phyloP scores from a whole-genome alignment of 768 basidiomycete species.

The Vararia minispora region DNA sequence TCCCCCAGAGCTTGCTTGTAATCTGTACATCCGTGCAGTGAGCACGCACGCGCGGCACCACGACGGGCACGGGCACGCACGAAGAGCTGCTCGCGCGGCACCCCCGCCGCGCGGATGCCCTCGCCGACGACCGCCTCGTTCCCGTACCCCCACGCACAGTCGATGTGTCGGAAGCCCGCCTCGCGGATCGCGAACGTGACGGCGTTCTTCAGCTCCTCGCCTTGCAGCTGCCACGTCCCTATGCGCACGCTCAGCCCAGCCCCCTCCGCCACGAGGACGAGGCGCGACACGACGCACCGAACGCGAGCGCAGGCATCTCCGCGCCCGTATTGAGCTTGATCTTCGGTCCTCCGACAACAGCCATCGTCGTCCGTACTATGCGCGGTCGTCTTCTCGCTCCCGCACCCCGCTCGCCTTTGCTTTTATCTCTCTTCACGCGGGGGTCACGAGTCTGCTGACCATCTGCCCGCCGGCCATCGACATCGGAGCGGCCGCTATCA shows the following conservation, averaged over 20 bases:
- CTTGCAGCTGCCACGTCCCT: constrained; percentile 78
- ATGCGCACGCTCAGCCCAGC: constrained; percentile 10
- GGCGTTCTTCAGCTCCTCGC: constrained; percentile 60
- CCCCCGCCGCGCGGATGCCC: constrained; percentile 66
- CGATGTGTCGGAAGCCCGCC: constrained; percentile 66
- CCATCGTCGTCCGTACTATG: too few species aligned
- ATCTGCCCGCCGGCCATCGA: too few species aligned
- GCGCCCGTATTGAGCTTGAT: constrained; percentile 4
- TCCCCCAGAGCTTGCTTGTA: constrained; percentile 62
- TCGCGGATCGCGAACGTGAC: constrained; percentile 66
- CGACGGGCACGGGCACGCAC: constrained; percentile 24
- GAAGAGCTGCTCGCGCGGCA: constrained; percentile 65
- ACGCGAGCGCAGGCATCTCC: constrained; percentile 1
- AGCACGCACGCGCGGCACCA: too few species aligned
- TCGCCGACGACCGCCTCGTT: constrained; percentile 81
- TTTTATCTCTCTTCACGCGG: too few species aligned
- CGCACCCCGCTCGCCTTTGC: too few species aligned
- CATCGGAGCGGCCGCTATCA: too few species aligned
- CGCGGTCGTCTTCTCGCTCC: too few species aligned
- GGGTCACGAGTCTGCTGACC: too few species aligned
- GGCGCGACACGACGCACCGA: background rate
- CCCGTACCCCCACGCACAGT: constrained; percentile 57
- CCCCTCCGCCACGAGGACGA: background rate
- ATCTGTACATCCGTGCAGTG: constrained; percentile 38
- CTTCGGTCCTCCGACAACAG: too few species aligned